Base-by-base conservation (phyloP, 2,329 filamentous ascomycete species). In the Aspergillus sp. region DNA sequence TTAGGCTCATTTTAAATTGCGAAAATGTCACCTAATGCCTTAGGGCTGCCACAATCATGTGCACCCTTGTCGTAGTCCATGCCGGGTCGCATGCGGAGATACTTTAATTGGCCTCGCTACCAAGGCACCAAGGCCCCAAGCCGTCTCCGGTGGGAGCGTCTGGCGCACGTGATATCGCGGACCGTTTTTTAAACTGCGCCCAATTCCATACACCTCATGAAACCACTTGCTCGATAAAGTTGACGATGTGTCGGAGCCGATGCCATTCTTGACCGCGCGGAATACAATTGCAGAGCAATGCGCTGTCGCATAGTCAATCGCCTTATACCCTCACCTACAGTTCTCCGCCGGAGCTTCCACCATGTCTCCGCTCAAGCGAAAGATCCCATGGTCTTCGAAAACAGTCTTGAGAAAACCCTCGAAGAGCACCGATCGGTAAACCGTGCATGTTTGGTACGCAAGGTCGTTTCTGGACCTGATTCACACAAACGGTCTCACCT, bases 391-490 rank as follows among this genome's bases (percentile, higher is more conserved):
- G 64, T 76, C 32, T 64, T 71, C 54, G 62, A 66, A 26, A 66
- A 70, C 48, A 76, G 71, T 51, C 69, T 77, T 20, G 61, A 62
- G 30, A 71, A 70, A 55, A 78, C 76, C 5, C 67, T 78, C 32
- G 71, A 76, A 54, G 75, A 74, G 22, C 76, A 78, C 61, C 74
- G 76, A 41, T 61, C 62, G 12, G 64, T 66, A 11, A 79, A 79
- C 60, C 69, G 71, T 45, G 68, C 68, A 36, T 65, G 66, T 24
- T 50, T 76, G 36, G 64, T 76, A 45, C 73, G 74, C 52, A 73
- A 68, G 59, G 58, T 73, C 20, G 58, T 63, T 24, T 45, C 57
- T 24, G 58, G 55, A 17, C 48, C 55, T 48, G 61, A 57, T 32
- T 55, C 59, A 58, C 39, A 15, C 17, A 26, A n/a, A 30, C 18